A percentile compares a stretch with the other conserved stretches of the same genome.
Conservation (phyloP, 768 basidiomycete species). For the Mycena leptocephala region DNA sequence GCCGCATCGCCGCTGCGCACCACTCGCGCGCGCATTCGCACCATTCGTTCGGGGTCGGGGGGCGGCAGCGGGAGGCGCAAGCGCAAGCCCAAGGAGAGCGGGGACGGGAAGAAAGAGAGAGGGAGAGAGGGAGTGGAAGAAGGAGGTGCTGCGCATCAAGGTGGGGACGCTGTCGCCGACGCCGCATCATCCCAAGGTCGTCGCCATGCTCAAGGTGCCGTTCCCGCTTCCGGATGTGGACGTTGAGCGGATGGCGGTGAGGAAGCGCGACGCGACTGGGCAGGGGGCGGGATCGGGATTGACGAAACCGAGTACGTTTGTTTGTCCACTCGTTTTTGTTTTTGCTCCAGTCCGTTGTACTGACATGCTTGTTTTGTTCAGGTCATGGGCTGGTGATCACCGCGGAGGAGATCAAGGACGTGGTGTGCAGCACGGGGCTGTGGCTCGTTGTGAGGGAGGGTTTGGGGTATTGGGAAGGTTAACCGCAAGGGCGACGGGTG, state of each 20-base stretch:
- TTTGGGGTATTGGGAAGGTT: constrained; percentile 91
- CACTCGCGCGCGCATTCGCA: constrained; percentile 32
- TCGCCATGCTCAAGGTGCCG: constrained; percentile 92
- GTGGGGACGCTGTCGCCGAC: constrained; percentile 92
- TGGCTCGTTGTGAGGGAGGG: constrained; percentile 95
- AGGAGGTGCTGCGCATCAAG: constrained; percentile 68
- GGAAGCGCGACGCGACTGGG: constrained; percentile 68
- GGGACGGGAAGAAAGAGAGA: constrained; percentile 25
- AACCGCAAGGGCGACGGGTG: constrained; percentile 86
- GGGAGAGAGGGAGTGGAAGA: constrained; percentile 30
- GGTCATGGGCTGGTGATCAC: constrained; percentile 74
- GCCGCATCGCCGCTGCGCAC: constrained; percentile 52
- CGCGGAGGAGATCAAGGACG: constrained; percentile 95
- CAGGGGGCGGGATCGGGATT: no score
- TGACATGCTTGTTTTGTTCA: neutral
- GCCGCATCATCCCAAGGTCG: constrained; percentile 96
- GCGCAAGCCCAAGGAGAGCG: no score
- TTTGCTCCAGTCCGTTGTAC: neutral
- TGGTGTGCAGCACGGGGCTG: constrained; percentile 88
- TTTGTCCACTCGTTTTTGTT: neutral
- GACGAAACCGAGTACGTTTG: constrained; percentile 11
- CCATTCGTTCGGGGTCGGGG: constrained; percentile 17
- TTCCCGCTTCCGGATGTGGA: constrained; percentile 90
- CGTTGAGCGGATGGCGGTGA: constrained; percentile 71
- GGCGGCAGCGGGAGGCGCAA: neutral